Evolutionary conservation across 2,329 filamentous ascomycete genomes (phyloP).

Genomic region (Capronia americana): DNA sequence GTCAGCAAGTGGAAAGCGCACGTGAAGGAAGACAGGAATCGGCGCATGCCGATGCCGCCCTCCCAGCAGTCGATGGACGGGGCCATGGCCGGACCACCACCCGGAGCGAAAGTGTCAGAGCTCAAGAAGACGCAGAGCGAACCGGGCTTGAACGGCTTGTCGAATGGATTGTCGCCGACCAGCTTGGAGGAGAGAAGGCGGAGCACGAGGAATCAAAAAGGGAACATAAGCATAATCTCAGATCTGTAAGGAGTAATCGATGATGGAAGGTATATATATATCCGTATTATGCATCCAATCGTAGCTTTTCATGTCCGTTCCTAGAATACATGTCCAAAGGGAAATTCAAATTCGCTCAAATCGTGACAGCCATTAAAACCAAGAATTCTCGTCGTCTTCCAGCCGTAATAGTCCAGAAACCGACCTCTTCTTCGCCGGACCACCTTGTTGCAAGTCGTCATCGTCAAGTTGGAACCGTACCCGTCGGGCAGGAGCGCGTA

Average conservation of each 20-base stretch:
- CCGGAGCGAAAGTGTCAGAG: slow-evolving; percentile 18
- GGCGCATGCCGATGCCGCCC: slow-evolving; percentile 26
- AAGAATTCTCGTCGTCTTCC: slow-evolving; percentile 33
- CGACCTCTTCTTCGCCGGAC: slow-evolving; percentile 17
- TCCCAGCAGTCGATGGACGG: slow-evolving; percentile 9
- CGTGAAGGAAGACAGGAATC: slow-evolving; percentile 43
- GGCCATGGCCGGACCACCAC: neutral
- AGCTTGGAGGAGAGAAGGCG: slow-evolving; percentile 24
- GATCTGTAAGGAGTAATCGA: slow-evolving; percentile 24
- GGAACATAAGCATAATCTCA: slow-evolving; percentile 35
- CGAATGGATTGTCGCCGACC: slow-evolving; percentile 26
- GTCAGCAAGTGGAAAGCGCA: slow-evolving; percentile 57
- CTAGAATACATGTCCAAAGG: neutral
- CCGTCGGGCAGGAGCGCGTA: neutral
- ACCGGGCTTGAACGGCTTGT: slow-evolving; percentile 23
- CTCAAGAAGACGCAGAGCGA: slow-evolving; percentile 31
- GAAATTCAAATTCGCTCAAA: slow-evolving; percentile 11
- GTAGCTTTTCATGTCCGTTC: neutral
- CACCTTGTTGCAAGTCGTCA: slow-evolving; percentile 9
- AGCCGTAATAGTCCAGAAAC: slow-evolving; percentile 27
- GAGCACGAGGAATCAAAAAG: slow-evolving; percentile 30
- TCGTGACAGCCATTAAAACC: slow-evolving; percentile 32
- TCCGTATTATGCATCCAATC: neutral
- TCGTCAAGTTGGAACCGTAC: slow-evolving; percentile 33
- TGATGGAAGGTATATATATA: neutral